Conservation (phyloP, 805 yeast species). For the Hanseniaspora lindneri region DNA sequence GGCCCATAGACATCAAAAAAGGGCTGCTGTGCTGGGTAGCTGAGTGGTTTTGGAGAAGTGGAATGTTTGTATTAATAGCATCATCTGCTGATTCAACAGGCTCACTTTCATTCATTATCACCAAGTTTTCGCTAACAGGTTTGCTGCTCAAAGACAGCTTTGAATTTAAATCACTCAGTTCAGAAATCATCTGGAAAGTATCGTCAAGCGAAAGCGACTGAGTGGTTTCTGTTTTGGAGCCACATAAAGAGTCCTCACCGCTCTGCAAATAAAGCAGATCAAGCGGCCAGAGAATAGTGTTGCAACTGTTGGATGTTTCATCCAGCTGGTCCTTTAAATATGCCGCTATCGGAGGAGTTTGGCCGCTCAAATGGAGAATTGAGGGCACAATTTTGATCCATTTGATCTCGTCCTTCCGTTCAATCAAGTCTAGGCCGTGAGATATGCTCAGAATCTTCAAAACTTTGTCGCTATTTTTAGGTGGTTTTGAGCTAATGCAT, state of each 20-base stretch:
- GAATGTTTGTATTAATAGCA: constrained; percentile 4
- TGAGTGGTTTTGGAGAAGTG: background rate
- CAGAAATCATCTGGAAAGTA: constrained; percentile 26
- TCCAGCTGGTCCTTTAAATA: constrained; percentile 29
- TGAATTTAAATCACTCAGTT: constrained; percentile 22
- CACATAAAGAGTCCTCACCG: background rate
- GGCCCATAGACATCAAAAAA: constrained; percentile 8
- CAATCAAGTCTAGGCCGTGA: constrained; percentile 28
- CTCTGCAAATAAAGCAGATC: constrained; percentile 50
- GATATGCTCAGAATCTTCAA: constrained; percentile 30
- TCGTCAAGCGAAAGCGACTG: constrained; percentile 16
- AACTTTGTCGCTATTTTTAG: constrained; percentile 33
- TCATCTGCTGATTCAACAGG: background rate
- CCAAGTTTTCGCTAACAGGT: constrained; percentile 14
- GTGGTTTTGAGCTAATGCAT: constrained; percentile 32
- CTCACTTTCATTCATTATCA: constrained; percentile 10
- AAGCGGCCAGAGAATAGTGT: constrained; percentile 62
- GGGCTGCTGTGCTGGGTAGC: constrained; percentile 11
- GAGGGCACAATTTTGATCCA: constrained; percentile 67
- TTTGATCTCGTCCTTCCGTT: constrained; percentile 25
- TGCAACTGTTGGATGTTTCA: constrained; percentile 38
- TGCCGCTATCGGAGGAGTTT: constrained; percentile 49
- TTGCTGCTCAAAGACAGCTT: constrained; percentile 15
- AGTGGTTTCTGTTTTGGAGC: constrained; percentile 5
- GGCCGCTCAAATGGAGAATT: constrained; percentile 53